Percentiles rank a stretch among this genome's conserved stretches.
phyloP scores from a whole-genome alignment of 1,139 yeast species.

The Arxiozyma heterogenica region DNA sequence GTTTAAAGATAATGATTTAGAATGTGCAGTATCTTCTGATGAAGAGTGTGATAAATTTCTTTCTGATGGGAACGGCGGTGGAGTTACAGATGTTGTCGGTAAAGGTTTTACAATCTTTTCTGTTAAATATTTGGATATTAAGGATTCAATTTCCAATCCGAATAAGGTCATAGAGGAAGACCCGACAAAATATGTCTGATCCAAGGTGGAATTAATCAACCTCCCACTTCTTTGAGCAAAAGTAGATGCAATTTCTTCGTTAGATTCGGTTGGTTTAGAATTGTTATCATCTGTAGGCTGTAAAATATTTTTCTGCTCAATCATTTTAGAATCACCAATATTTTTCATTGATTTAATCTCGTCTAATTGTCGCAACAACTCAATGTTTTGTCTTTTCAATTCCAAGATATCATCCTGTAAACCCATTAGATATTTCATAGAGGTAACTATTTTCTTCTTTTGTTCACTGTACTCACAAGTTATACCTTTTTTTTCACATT shows the following conservation, averaged over 20 bases:
- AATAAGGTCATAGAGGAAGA: conserved; percentile 75
- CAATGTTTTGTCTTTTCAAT: conserved; percentile 46
- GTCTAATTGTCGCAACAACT: conserved; percentile 37
- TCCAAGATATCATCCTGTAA: conserved; percentile 54
- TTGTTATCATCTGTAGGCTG: background rate
- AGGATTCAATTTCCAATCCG: conserved; percentile 63
- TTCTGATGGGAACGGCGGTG: background rate
- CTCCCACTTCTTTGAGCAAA: conserved; percentile 63
- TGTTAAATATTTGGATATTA: conserved; percentile 28
- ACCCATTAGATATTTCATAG: conserved; percentile 61
- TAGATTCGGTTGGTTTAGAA: conserved; percentile 4
- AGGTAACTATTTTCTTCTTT: conserved; percentile 67
- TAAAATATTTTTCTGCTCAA: background rate
- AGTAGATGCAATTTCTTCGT: conserved; percentile 50
- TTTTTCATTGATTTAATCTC: conserved; percentile 12
- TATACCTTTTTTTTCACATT: conserved; percentile 50
- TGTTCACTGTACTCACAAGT: conserved; percentile 72
- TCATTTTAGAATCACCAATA: background rate
- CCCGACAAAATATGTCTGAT: conserved; percentile 67
- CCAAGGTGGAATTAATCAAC: conserved; percentile 61
- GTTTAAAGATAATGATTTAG: background rate
- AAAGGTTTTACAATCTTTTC: conserved; percentile 13
- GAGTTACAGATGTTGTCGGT: conserved; percentile 7
- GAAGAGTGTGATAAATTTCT: background rate
- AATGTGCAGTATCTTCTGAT: background rate